These are phyloP conservation scores for Mycena chlorophos DNA, from an alignment of 768 basidiomycete genomes.

Conservation along the genomic window DNA sequence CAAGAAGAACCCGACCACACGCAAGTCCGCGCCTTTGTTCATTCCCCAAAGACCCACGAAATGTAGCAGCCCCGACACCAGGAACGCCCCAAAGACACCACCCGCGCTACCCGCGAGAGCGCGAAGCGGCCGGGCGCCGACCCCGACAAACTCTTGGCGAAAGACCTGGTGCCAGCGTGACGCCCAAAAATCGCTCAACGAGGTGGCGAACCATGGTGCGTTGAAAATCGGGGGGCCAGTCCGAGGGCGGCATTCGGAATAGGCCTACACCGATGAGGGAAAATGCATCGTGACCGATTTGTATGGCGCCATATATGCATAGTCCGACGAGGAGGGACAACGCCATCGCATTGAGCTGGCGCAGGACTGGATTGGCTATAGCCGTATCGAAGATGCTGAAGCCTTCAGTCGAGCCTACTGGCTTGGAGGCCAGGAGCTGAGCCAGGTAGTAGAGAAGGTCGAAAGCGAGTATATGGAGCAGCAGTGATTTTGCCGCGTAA, in stretches of 20 bases:
- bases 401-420: constrained; percentile 40
- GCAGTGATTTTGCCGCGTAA: constrained; percentile 33
- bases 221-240: constrained; percentile 70
- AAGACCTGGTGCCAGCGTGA: constrained; percentile 70
- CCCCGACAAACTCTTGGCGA: constrained; percentile 52
- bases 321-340: constrained; percentile 47
- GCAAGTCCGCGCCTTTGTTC: constrained; percentile 51
- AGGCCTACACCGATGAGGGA: constrained; percentile 47
- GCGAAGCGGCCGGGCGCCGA: constrained; percentile 49
- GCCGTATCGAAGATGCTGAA: constrained; percentile 45
- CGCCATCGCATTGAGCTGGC: constrained; percentile 45
- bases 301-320: constrained; percentile 46
- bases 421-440: constrained; percentile 46
- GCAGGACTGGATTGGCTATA: constrained; percentile 32
- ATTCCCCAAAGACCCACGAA: constrained; percentile 59
- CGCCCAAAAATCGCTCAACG: constrained; percentile 64
- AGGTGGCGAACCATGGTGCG: constrained; percentile 56
- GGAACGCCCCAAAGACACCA: constrained; percentile 56
- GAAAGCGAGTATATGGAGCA: constrained; percentile 39
- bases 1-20: constrained; percentile 54
- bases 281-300: constrained; percentile 40
- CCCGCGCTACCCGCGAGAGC: constrained; percentile 49
- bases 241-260: constrained; percentile 47
- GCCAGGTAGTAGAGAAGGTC: constrained; percentile 48
- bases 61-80: constrained; percentile 61